phyloP scores from a whole-genome alignment of 805 yeast genomes.

The Metschnikowia shivogae region DNA sequence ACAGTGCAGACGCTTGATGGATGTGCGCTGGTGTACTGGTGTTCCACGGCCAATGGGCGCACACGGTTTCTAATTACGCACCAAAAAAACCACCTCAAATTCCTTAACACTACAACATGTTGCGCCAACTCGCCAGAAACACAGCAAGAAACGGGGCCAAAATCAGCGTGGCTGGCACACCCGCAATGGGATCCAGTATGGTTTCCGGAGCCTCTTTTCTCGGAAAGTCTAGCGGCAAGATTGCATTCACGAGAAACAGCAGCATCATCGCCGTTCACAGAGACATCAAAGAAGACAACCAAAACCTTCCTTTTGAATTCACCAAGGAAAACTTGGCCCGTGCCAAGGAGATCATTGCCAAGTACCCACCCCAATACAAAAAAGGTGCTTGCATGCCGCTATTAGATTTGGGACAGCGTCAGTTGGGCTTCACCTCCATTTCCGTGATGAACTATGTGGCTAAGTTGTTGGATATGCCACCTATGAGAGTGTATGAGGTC shows the following conservation, averaged over 20 bases:
- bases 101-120: slow-evolving; percentile 12
- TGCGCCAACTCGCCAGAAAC: slow-evolving; percentile 19
- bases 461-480: slow-evolving; percentile 78
- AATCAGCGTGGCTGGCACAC: not conserved
- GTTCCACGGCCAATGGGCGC: slow-evolving; percentile 15
- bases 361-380: slow-evolving; percentile 82
- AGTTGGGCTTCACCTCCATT: slow-evolving; percentile 79
- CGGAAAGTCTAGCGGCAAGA: slow-evolving; percentile 8
- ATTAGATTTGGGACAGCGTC: slow-evolving; percentile 83
- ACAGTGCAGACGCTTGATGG: too few relatives aligned
- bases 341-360: slow-evolving; percentile 70
- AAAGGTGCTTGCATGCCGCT: slow-evolving; percentile 88
- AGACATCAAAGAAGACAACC: slow-evolving; percentile 64
- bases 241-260: slow-evolving; percentile 27
- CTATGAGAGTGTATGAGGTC: slow-evolving; percentile 91
- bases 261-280: slow-evolving; percentile 62
- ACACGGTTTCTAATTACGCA: slow-evolving; percentile 16
- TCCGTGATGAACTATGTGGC: slow-evolving; percentile 90
- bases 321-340: slow-evolving; percentile 56
- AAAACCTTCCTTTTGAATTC: slow-evolving; percentile 68
- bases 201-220: not conserved
- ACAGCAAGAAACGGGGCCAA: slow-evolving; percentile 4
- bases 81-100: slow-evolving; percentile 1
- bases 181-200: not conserved
- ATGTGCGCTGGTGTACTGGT: slow-evolving; percentile 11